Evolutionary conservation across 2,329 filamentous ascomycete genomes (phyloP).

Genomic region (Claviceps sp.): DNA sequence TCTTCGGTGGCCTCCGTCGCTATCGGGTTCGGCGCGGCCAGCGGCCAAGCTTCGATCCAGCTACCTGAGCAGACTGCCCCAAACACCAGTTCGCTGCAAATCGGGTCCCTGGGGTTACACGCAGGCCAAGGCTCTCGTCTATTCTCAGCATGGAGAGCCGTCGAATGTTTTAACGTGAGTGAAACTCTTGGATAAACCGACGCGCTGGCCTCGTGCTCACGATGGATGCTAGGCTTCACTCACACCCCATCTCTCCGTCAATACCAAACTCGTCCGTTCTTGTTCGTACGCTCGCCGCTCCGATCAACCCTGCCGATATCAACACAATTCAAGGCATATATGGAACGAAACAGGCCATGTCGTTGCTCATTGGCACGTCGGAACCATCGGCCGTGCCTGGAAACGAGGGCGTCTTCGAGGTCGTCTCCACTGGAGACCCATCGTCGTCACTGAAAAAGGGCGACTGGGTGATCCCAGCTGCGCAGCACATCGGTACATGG

Average conservation of each 20-base stretch:
- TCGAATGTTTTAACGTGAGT: conserved; percentile 50
- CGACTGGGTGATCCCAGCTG: conserved; percentile 88
- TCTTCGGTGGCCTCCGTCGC: conserved; percentile 12
- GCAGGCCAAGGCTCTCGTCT: conserved; percentile 71
- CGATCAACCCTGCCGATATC: conserved; percentile 94
- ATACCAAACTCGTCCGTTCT: conserved; percentile 54
- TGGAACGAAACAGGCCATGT: conserved; percentile 70
- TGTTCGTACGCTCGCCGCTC: conserved; percentile 75
- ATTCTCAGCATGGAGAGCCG: conserved; percentile 62
- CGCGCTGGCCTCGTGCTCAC: neutral
- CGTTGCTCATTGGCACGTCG: conserved; percentile 59
- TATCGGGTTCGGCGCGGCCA: conserved; percentile 11
- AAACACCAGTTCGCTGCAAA: conserved; percentile 29
- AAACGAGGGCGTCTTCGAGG: conserved; percentile 89
- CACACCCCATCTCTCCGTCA: conserved; percentile 62
- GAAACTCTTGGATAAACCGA: too few species aligned
- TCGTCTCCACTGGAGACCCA: conserved; percentile 53
- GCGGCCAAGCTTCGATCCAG: conserved; percentile 8
- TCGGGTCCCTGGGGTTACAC: conserved; percentile 66
- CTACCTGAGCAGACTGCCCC: conserved; percentile 10
- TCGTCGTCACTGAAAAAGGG: conserved; percentile 48
- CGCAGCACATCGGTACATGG: conserved; percentile 83
- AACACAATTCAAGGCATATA: conserved; percentile 98
- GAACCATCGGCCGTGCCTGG: conserved; percentile 67
- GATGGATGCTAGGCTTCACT: conserved; percentile 41